Base-by-base conservation (phyloP, 2,329 filamentous ascomycete genomes). In the Monosporascus sp. region DNA sequence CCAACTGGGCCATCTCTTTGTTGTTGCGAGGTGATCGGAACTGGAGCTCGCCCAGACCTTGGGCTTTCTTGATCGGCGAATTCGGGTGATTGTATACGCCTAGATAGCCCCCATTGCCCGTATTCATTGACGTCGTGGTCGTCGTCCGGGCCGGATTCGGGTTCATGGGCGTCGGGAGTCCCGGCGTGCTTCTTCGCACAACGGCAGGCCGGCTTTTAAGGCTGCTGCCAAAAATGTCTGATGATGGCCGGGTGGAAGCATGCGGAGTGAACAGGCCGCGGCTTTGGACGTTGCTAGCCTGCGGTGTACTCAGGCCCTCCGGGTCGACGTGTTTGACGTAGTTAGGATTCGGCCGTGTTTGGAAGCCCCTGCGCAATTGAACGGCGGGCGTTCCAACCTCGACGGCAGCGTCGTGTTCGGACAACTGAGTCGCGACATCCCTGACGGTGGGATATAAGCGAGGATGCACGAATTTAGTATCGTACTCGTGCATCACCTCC, bases 401-500 rank as follows among this genome's bases (percentile, higher is more conserved):
- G 20, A 83, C 74, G 7, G 67, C 62, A 8, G 70, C 70, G 8
- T 74, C 70, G 17, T 78, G 74, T 46, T 72, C 70, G 39, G 82
- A 83, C 54, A 87, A 86, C 68, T 97, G 93, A 1, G 88, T 94
- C 6, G 84, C 88, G 1, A 93, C 90, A 83, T 84, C 80, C 51
- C 81, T 73, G 59, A 95, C 89, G 5, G 88, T 77, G 7, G 88
- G 89, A 61, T 95, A 89, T n/a, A 96, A 82, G 11, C 86, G 81
- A 2, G 94, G 94, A 64, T 95, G 90, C 1, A 99, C 94, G 65
- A 88, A 97, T 73, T 99, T 99, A 61, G 84, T 89, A 67, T 97
- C 90, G 67, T 99, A 99, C 72, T 99, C 94, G 67, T 91, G 86
- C 72, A 97, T 79, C 5, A 97, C 93, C 70, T 97, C 89, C 62